Evolutionary conservation across 2,329 filamentous ascomycete species (phyloP), one percentile per base, ranked within the genome.

Genomic region (Pseudonectria buxi): DNA sequence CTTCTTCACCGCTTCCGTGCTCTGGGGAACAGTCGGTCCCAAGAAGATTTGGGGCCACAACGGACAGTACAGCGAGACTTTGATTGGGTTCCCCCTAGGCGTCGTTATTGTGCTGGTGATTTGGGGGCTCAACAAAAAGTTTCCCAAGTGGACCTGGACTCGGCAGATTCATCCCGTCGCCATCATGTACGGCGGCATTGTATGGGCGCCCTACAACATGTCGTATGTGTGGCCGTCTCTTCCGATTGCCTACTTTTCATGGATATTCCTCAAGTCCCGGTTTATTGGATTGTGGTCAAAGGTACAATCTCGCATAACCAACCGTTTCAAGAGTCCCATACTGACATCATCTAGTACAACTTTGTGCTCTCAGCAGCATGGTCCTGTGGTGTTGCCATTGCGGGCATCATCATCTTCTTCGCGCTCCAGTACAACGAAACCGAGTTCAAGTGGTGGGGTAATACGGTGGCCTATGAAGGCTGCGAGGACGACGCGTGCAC

Each of bases 11-110:
- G 70, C 72, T 2, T 68, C 71, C 0, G 65, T 76, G 1, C 58
- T 76, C 4, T 76, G 72, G 71, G 72, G 71, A 15, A 71, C 69
- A 2, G 65, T 76, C 26, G 71, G 72, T 0, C 69, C 71, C 0
- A 57, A 57, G 39, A 69, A 67, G 50, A 63, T 74, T 22, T 76
- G 71, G 42, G 70, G 71, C 3, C 55, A 56, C 14, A 53, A 63
- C 9, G 68, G 69, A 7, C 62, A 66, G 36, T 76, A 76, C 53
- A 65, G 61, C 3, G 55, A 63, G 32, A 63, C 68, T 0, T 51
- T 74, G 22, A 46, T 69, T 9, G 71, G 70, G 3, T 76, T 75
- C 45, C 69, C 70, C 2, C 47, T 73, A 7, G 72, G 72, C 10
- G 53, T 68, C 2, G 33, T 63, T 6, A 49, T 72, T 7, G 68